A percentile compares a stretch with the other conserved stretches of the same genome.
Conservation (phyloP, 1,284 basidiomycete species). For the Leccinum subspadiceum region DNA sequence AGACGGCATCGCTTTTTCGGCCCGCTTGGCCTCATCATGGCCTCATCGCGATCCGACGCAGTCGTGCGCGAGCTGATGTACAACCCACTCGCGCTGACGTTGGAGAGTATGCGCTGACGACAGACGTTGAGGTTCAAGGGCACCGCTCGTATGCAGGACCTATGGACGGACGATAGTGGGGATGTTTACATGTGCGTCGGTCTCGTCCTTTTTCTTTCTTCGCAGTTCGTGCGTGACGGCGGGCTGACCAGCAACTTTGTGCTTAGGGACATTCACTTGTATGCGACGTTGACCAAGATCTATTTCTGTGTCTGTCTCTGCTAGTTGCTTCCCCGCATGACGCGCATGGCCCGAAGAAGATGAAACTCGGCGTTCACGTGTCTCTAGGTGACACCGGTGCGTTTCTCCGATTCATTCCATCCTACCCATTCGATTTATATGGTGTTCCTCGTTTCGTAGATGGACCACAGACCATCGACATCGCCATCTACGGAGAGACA, state of each 20-base stretch:
- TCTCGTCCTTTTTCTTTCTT: slow-evolving; percentile 9
- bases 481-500: slow-evolving; percentile 33
- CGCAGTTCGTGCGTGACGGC: neutral
- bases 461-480: no score
- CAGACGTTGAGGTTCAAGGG: slow-evolving; percentile 47
- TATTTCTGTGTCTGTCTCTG: slow-evolving; percentile 49
- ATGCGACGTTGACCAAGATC: slow-evolving; percentile 39
- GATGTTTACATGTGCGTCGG: slow-evolving; percentile 40
- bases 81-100: slow-evolving; percentile 65
- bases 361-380: slow-evolving; percentile 53
- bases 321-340: slow-evolving; percentile 33
- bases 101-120: slow-evolving; percentile 60
- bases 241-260: neutral
- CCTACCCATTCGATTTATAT: slow-evolving; percentile 30
- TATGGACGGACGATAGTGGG: slow-evolving; percentile 59
- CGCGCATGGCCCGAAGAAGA: slow-evolving; percentile 19
- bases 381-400: no score
- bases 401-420: slow-evolving; percentile 18
- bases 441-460: no score
- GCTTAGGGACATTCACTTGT: slow-evolving; percentile 65
- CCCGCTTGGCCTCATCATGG: slow-evolving; percentile 22
- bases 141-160: slow-evolving; percentile 47
- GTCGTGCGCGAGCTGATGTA: slow-evolving; percentile 47
- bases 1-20: slow-evolving; percentile 71
- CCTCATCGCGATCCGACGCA: slow-evolving; percentile 26